Conservation (phyloP, 305 asterid species). For the Solanum hybrid region DNA sequence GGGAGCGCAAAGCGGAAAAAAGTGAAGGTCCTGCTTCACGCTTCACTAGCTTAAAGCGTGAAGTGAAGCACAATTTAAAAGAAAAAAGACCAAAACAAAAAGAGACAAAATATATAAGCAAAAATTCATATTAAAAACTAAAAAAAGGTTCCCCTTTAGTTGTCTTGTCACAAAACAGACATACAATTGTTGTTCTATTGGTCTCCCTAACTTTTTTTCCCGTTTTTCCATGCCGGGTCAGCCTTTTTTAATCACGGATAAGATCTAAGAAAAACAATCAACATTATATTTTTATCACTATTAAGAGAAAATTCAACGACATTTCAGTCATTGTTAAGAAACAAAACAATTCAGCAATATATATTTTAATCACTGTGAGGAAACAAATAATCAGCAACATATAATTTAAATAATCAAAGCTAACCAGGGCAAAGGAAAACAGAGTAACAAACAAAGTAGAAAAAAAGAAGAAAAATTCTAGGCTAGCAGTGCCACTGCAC, state of each 20-base stretch:
- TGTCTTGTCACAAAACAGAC: not conserved
- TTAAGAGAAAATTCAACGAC: not conserved
- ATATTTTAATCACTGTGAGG: not conserved
- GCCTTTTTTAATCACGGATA: not conserved
- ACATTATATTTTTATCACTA: not conserved
- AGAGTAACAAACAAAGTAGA: not conserved
- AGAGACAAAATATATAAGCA: not conserved
- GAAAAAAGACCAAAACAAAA: not conserved
- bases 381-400: not conserved
- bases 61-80: not conserved
- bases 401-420: not conserved
- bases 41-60: not conserved
- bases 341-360: not conserved
- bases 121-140: not conserved
- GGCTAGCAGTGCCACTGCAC: not conserved
- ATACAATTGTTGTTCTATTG: not conserved
- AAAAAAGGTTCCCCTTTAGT: not conserved
- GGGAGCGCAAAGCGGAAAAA: not conserved
- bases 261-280: not conserved
- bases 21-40: not conserved
- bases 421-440: not conserved
- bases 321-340: not conserved
- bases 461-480: not conserved
- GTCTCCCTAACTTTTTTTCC: not conserved
- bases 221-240: not conserved